Conservation (phyloP, 495 filamentous ascomycete species). For the Choiromyces venosus region DNA sequence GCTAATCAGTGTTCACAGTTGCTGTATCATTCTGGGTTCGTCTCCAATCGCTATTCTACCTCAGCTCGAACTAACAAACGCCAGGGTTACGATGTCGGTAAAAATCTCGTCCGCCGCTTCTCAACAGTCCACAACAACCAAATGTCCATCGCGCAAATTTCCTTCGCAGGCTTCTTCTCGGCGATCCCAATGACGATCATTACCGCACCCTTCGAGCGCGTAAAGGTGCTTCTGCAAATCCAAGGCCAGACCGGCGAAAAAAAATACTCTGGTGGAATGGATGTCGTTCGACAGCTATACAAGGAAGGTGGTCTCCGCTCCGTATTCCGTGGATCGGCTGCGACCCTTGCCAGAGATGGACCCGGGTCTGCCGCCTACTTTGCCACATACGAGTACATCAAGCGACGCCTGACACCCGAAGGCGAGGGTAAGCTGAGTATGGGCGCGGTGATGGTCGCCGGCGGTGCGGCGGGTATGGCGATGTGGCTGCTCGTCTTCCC, state of each 20-base stretch:
- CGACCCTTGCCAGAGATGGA: constrained; percentile 89
- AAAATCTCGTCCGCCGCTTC: constrained; percentile 67
- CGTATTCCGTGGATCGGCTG: constrained; percentile 83
- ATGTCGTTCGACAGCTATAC: constrained; percentile 95
- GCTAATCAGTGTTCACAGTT: constrained; percentile 52
- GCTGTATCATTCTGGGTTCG: constrained; percentile 87
- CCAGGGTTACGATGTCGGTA: constrained; percentile 84
- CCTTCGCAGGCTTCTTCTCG: constrained; percentile 91
- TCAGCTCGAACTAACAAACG: background rate
- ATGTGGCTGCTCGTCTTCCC: constrained; percentile 99
- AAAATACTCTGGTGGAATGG: constrained; percentile 79
- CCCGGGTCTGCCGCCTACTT: constrained; percentile 94
- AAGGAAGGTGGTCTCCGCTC: constrained; percentile 81
- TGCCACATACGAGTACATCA: constrained; percentile 92
- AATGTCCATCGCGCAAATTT: constrained; percentile 80
- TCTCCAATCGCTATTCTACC: background rate
- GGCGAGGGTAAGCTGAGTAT: constrained; percentile 75
- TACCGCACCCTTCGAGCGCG: constrained; percentile 95
- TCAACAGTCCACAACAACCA: constrained; percentile 61
- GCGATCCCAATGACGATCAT: constrained; percentile 97
- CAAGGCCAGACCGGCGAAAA: constrained; percentile 92
- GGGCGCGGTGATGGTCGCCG: constrained; percentile 75
- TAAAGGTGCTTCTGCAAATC: constrained; percentile 96
- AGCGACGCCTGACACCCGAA: constrained; percentile 76
- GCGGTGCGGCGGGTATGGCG: constrained; percentile 84